These are phyloP conservation scores for Tulasnella calospora DNA, from an alignment of 768 basidiomycete species.

Conservation along the genomic window DNA sequence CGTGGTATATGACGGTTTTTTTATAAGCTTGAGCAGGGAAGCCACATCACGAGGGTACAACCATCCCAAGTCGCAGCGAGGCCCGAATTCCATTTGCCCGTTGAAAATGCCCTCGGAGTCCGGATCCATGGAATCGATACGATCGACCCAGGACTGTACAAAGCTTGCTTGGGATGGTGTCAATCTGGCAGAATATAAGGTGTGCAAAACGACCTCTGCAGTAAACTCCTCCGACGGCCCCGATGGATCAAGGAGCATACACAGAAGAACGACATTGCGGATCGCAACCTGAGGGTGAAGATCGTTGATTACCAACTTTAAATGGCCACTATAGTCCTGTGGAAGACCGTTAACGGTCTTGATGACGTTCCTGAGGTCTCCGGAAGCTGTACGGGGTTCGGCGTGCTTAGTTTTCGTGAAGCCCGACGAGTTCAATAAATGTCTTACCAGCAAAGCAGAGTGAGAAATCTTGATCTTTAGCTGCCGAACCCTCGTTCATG, in stretches of 20 bases:
- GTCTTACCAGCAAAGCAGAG: slow-evolving; percentile 21
- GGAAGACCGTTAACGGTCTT: slow-evolving; percentile 45
- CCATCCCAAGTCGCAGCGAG: not conserved
- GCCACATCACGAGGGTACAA: not conserved
- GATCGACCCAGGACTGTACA: slow-evolving; percentile 30
- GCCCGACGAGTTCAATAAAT: not conserved
- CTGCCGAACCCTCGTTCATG: slow-evolving; percentile 30
- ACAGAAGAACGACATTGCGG: slow-evolving; percentile 45
- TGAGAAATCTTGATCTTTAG: slow-evolving; percentile 9
- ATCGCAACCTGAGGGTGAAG: slow-evolving; percentile 32
- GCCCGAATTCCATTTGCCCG: not conserved
- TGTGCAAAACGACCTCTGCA: slow-evolving; percentile 46
- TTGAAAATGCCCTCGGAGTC: not conserved
- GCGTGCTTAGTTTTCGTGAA: not conserved
- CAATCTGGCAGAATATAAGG: slow-evolving; percentile 47
- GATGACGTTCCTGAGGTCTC: slow-evolving; percentile 48
- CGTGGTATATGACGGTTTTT: not conserved
- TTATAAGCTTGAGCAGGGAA: not conserved
- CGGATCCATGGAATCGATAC: slow-evolving; percentile 31
- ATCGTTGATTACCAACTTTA: slow-evolving; percentile 46
- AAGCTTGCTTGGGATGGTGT: slow-evolving; percentile 37
- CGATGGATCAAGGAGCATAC: slow-evolving; percentile 40
- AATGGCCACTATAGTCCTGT: slow-evolving; percentile 39
- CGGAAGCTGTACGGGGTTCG: slow-evolving; percentile 40
- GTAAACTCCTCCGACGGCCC: slow-evolving; percentile 35